Evolutionary conservation across 1,284 basidiomycete species (phyloP), one percentile per base, ranked within the genome.

Genomic region (Exobasidium cylindrosporum): DNA sequence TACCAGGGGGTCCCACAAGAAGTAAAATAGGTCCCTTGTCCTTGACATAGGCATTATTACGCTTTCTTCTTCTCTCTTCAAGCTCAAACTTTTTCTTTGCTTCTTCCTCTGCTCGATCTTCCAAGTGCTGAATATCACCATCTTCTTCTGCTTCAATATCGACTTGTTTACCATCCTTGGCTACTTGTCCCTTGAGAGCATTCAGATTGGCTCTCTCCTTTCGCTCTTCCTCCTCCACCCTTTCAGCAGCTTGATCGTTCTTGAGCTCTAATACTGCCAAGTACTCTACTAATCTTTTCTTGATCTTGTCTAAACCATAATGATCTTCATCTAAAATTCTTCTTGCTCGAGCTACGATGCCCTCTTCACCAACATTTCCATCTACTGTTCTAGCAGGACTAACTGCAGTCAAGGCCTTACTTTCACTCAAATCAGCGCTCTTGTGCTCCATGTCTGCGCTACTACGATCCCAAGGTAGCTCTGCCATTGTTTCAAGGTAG

Each of bases 1-100:
- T 77, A 24, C 76, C 76, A 6, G 76, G 75, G 13, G 79, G 78
- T 17, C 69, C 66, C 44, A 82, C 86, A 61, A 83, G 88, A 84
- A 93, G 79, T 17, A 94, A 82, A 63, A 94, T 93, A 0, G 92
- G 91, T 0, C 89, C 91, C 71, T 89, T 68, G 61, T 76, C 71
- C 28, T 60, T 63, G 11, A 73, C 67, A 26, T 24, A 31, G 21
- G 58, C 58, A 28, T 54, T 44, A 23, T 46, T 60, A 7, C 44
- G n/a, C 60, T 54, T 55, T 23, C 43, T 60, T 13, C 26, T n/a
- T 61, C 49, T 46, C 56, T 58, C 52, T 26, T 65, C 56, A 23
- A 53, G 17, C 13, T 46, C 31, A 23, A 30, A 46, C 17, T 55
- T 55, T 4, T 29, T 21, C 29, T 52, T 43, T 61, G 74, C 56